phyloP scores from a whole-genome alignment of 164 flowering plant genomes.

The Vitis rupestris region DNA sequence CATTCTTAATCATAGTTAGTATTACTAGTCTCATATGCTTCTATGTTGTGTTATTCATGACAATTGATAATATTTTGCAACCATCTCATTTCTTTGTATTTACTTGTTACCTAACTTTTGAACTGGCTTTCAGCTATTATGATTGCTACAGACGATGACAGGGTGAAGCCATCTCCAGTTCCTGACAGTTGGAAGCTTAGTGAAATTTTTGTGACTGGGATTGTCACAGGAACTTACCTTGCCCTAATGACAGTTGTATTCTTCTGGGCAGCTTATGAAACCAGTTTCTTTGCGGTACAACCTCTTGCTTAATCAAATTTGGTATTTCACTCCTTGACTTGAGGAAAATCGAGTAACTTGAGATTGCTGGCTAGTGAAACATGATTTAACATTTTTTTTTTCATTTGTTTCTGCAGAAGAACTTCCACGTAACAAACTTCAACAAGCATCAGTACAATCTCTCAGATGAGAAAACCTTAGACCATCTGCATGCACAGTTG shows the following conservation, averaged over 20 bases:
- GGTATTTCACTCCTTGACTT: not conserved
- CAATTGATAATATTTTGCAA: no score
- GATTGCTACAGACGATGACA: slow-evolving; percentile 20
- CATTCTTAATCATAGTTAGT: no score
- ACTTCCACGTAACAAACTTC: slow-evolving; percentile 31
- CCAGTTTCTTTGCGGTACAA: slow-evolving; percentile 41
- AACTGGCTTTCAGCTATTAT: slow-evolving; percentile 15
- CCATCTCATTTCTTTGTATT: no score
- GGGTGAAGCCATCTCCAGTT: slow-evolving; percentile 25
- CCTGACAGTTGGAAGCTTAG: slow-evolving; percentile 27
- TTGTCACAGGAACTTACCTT: slow-evolving; percentile 41
- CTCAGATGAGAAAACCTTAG: slow-evolving; percentile 2
- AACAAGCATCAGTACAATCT: slow-evolving; percentile 11
- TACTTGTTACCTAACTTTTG: no score
- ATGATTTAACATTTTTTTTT: not conserved
- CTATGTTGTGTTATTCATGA: no score
- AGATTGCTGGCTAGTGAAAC: not conserved
- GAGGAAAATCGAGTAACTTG: no score
- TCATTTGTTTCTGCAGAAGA: slow-evolving; percentile 18
- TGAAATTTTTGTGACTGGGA: slow-evolving; percentile 51
- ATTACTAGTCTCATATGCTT: no score
- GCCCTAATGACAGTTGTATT: slow-evolving; percentile 48
- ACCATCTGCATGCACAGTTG: slow-evolving; percentile 25
- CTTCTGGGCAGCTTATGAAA: slow-evolving; percentile 40
- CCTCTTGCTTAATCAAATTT: not conserved